Percentiles rank a stretch among this genome's conserved stretches.
These are phyloP conservation scores for Microthyrium microscopicum DNA, from an alignment of 2,329 filamentous ascomycete species.

Conservation along the genomic window DNA sequence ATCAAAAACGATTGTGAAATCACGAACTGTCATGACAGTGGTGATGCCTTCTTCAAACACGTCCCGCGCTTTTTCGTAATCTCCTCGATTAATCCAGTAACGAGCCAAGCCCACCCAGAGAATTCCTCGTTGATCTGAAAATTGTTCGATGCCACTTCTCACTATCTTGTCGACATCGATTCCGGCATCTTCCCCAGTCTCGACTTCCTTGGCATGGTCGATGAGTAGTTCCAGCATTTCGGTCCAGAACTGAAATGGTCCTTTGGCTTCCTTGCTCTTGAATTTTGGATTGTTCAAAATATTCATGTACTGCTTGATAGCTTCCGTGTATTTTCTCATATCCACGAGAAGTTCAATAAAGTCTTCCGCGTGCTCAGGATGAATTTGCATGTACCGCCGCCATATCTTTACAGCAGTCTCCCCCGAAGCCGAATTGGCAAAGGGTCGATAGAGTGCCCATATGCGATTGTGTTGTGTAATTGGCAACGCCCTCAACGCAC, in stretches of 20 bases:
- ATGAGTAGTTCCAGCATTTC: conserved; percentile 95
- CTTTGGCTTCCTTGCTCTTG: conserved; percentile 82
- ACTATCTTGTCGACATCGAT: conserved; percentile 89
- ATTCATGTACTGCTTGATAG: conserved; percentile 77
- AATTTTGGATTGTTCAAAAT: conserved; percentile 84
- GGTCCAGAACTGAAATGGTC: conserved; percentile 91
- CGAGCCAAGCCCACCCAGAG: conserved; percentile 89
- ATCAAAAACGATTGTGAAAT: conserved; percentile 94
- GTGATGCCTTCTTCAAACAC: conserved; percentile 92
- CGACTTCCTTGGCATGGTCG: conserved; percentile 71
- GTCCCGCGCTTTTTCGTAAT: conserved; percentile 83
- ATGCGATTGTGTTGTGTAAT: conserved; percentile 91
- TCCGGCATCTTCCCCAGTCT: conserved; percentile 62
- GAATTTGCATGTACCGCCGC: conserved; percentile 91
- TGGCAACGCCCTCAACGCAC: conserved; percentile 76
- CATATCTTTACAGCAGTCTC: conserved; percentile 85
- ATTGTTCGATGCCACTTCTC: conserved; percentile 75
- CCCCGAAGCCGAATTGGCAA: conserved; percentile 79
- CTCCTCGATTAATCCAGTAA: conserved; percentile 88
- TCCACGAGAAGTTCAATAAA: conserved; percentile 81
- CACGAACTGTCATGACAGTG: conserved; percentile 95
- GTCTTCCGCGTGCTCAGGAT: conserved; percentile 87
- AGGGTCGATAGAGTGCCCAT: conserved; percentile 81
- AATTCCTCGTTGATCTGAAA: conserved; percentile 86
- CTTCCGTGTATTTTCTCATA: conserved; percentile 74